A percentile compares a stretch with the other conserved stretches of the same genome.
These are phyloP conservation scores for Chrysophaeum taylorii DNA, from an alignment of 352 stramenopile genomes.

Conservation along the genomic window DNA sequence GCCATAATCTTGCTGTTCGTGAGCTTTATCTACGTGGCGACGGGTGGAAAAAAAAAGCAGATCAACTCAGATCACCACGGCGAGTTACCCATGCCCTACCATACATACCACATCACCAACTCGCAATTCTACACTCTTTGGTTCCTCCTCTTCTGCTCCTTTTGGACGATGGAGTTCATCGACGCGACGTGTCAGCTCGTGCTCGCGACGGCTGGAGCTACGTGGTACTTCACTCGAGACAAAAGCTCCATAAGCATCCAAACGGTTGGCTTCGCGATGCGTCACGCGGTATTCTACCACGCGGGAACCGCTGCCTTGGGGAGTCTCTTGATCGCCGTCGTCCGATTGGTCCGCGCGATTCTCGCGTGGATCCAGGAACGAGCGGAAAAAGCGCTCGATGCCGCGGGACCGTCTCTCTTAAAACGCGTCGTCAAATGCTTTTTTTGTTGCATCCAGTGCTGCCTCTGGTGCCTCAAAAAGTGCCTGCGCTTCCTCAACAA, in stretches of 20 bases:
- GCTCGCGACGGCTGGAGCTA: slow-evolving; percentile 49
- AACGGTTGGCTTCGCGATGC: slow-evolving; percentile 54
- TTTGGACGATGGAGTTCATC: slow-evolving; percentile 76
- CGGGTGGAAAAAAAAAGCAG: slow-evolving; percentile 33
- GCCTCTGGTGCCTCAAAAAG: slow-evolving; percentile 72
- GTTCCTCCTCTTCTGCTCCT: slow-evolving; percentile 27
- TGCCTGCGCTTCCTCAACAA: slow-evolving; percentile 76
- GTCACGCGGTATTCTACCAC: slow-evolving; percentile 60
- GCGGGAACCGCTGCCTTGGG: slow-evolving; percentile 69
- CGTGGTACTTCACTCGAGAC: slow-evolving; percentile 25
- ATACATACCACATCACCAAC: not conserved
- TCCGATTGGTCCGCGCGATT: slow-evolving; percentile 57
- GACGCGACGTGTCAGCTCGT: slow-evolving; percentile 43
- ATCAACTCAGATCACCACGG: not conserved
- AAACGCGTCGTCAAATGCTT: slow-evolving; percentile 51
- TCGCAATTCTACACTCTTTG: not conserved
- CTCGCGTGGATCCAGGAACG: slow-evolving; percentile 71
- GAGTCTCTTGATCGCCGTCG: slow-evolving; percentile 65
- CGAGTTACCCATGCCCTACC: slow-evolving; percentile 1
- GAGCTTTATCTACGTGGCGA: slow-evolving; percentile 60
- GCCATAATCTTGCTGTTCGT: slow-evolving; percentile 60
- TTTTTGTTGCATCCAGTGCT: slow-evolving; percentile 64
- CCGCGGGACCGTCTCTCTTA: slow-evolving; percentile 49
- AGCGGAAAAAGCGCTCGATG: slow-evolving; percentile 45
- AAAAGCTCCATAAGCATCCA: slow-evolving; percentile 23